A percentile compares a stretch with the other conserved stretches of the same genome.
Evolutionary conservation across 352 stramenopile genomes (phyloP).

Genomic region (Halophytophthora polymorphica): DNA sequence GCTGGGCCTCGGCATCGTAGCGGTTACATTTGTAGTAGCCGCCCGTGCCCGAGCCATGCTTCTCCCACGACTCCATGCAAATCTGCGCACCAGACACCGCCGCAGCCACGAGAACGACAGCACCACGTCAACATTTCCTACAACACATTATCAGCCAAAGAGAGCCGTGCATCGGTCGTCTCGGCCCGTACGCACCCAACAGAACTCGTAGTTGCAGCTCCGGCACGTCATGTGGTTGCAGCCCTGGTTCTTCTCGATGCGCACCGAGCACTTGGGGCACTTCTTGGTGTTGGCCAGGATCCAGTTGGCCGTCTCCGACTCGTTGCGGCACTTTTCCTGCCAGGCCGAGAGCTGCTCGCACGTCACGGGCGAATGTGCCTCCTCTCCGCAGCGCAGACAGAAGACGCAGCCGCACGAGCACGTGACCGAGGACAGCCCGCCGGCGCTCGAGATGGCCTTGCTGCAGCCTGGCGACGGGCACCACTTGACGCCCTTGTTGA

Average conservation of each 20-base stretch:
- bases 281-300: constrained; percentile 99
- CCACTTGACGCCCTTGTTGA: constrained; percentile 96
- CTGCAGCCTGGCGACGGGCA: constrained; percentile 96
- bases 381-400: constrained; percentile 94
- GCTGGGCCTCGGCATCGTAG: constrained; percentile 79
- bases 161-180: too few relatives aligned
- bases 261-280: constrained; percentile 97
- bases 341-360: constrained; percentile 93
- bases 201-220: constrained; percentile 95
- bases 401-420: constrained; percentile 88
- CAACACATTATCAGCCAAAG: not conserved
- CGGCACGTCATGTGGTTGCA: constrained; percentile 99
- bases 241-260: constrained; percentile 99
- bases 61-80: constrained; percentile 95
- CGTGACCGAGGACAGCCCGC: constrained; percentile 72
- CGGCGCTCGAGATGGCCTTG: constrained; percentile 89
- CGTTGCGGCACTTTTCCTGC: constrained; percentile 97
- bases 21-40: constrained; percentile 99
- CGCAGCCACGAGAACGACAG: too few relatives aligned
- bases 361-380: constrained; percentile 92
- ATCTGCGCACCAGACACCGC: constrained; percentile 39
- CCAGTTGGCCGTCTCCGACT: constrained; percentile 99
- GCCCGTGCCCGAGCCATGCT: constrained; percentile 95
- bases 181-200: constrained; percentile 87
- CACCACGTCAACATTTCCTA: constrained; percentile 1